A percentile compares a stretch with the other conserved stretches of the same genome.
phyloP scores from a whole-genome alignment of 2,329 filamentous ascomycete genomes.

The Apiospora rasikravindrae region DNA sequence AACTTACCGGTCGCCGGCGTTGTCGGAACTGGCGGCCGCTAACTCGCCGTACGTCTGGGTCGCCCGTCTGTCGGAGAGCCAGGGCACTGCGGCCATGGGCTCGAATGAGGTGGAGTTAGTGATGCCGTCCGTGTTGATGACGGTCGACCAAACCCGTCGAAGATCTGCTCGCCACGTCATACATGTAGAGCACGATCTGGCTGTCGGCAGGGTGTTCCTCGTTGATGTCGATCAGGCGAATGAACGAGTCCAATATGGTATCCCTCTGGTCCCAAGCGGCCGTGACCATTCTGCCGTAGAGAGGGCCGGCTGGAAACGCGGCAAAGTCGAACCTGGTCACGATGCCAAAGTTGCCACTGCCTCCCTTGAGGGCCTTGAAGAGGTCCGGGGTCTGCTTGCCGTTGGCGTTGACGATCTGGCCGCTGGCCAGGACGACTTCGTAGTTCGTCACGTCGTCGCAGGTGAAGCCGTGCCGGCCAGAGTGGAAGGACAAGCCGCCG shows the following conservation, averaged over 20 bases:
- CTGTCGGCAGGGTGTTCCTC: constrained; percentile 23
- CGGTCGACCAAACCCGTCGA: not conserved
- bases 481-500: constrained; percentile 33
- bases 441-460: constrained; percentile 50
- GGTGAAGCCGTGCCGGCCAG: constrained; percentile 44
- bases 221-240: constrained; percentile 25
- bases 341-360: constrained; percentile 50
- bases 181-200: constrained; percentile 11
- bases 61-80: not conserved
- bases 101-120: not conserved
- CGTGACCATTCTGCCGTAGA: constrained; percentile 27
- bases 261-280: constrained; percentile 17
- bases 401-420: constrained; percentile 43
- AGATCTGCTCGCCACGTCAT: not conserved
- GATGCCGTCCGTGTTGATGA: not conserved
- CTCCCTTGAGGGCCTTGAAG: constrained; percentile 50
- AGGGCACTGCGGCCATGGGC: not conserved
- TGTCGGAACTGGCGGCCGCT: not conserved
- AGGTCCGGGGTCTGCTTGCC: constrained; percentile 43
- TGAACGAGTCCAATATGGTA: constrained; percentile 23
- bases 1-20: not conserved
- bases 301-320: constrained; percentile 21
- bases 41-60: not conserved
- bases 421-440: constrained; percentile 49
- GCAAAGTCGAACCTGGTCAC: constrained; percentile 38